These are phyloP conservation scores for Diaporthe velutina DNA, from an alignment of 2,329 filamentous ascomycete genomes.

Conservation along the genomic window DNA sequence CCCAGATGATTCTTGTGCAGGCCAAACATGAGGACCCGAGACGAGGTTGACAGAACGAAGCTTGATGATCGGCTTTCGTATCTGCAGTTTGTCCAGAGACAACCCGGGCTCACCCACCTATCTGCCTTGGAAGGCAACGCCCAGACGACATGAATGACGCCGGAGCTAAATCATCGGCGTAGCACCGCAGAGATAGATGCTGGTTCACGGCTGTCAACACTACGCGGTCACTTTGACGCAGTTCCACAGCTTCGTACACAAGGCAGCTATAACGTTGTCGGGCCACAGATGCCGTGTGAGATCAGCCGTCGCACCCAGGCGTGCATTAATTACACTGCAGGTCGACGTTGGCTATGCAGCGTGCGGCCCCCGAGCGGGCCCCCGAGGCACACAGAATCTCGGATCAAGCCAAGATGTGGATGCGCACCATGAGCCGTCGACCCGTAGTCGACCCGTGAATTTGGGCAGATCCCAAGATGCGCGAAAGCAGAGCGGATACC, in stretches of 20 bases:
- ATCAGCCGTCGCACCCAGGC: slow-evolving; percentile 25
- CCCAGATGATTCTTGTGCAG: neutral
- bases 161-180: slow-evolving; percentile 15
- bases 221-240: neutral
- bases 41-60: neutral
- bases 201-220: slow-evolving; percentile 22
- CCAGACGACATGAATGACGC: slow-evolving; percentile 21
- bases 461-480: neutral
- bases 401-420: slow-evolving; percentile 4
- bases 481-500: neutral
- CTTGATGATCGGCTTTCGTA: slow-evolving; percentile 24
- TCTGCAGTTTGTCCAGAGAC: slow-evolving; percentile 17
- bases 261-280: slow-evolving; percentile 9
- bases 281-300: slow-evolving; percentile 33
- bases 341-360: slow-evolving; percentile 28
- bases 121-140: slow-evolving; percentile 2
- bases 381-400: slow-evolving; percentile 19
- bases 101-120: slow-evolving; percentile 10
- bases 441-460: neutral
- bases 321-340: slow-evolving; percentile 34
- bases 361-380: slow-evolving; percentile 19
- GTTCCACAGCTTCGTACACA: slow-evolving; percentile 14
- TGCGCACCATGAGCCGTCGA: neutral
- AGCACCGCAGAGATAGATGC: slow-evolving; percentile 7
- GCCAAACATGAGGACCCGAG: neutral